phyloP scores from a whole-genome alignment of 352 stramenopile species.

The Pythium periplocum region DNA sequence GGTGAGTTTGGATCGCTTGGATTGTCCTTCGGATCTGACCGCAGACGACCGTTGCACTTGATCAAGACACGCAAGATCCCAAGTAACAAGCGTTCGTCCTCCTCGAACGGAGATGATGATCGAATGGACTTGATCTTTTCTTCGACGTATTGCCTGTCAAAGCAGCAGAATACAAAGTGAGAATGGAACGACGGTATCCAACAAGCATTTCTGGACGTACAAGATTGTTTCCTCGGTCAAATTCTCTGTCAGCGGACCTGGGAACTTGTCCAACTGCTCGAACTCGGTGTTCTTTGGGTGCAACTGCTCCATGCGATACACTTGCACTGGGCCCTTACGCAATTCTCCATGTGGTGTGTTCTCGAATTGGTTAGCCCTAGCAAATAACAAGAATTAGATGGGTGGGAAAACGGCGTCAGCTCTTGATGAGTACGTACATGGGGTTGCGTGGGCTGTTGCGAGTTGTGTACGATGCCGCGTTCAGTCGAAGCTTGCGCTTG shows the following conservation, averaged over 20 bases:
- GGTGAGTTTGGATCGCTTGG: constrained; percentile 53
- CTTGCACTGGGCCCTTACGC: constrained; percentile 71
- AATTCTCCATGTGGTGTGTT: constrained; percentile 50
- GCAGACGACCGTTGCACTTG: constrained; percentile 76
- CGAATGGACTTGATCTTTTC: constrained; percentile 35
- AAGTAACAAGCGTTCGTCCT: constrained; percentile 68
- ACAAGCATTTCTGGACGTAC: constrained; percentile 15
- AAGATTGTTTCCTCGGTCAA: constrained; percentile 57
- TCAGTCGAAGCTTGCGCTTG: constrained; percentile 77
- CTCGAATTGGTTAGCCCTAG: constrained; percentile 48
- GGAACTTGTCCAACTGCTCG: constrained; percentile 69
- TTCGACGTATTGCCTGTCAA: constrained; percentile 45
- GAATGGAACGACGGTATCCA: too few species aligned
- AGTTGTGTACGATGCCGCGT: constrained; percentile 33
- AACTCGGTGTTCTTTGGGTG: constrained; percentile 67
- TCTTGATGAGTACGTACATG: constrained; percentile 28
- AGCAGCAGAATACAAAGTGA: too few species aligned
- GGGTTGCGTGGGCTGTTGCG: constrained; percentile 58
- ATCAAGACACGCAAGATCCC: constrained; percentile 66
- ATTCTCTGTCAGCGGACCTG: constrained; percentile 64
- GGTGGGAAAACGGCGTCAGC: not conserved
- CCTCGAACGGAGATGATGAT: constrained; percentile 26
- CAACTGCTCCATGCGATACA: constrained; percentile 80
- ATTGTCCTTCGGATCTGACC: constrained; percentile 39
- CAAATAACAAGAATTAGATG: not conserved